These are phyloP conservation scores for Colletotrichum aenigma DNA, from an alignment of 2,329 filamentous ascomycete species.

Conservation along the genomic window DNA sequence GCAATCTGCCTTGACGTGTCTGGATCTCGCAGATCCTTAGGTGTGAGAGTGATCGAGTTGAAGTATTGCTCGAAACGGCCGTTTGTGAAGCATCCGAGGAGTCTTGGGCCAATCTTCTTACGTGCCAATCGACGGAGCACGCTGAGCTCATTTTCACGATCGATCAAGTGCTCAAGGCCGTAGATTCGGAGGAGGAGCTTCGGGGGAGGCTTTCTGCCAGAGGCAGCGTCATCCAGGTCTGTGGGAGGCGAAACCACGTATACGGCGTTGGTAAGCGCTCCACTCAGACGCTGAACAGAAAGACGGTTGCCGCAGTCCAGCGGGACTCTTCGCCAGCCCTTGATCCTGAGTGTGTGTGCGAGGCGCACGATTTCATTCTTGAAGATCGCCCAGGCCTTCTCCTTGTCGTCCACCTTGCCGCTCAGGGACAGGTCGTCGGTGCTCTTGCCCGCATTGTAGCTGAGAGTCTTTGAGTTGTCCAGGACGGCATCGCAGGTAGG, in stretches of 20 bases:
- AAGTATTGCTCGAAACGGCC: conserved; percentile 96
- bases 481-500: conserved; percentile 83
- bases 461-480: conserved; percentile 89
- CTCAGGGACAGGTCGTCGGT: conserved; percentile 45
- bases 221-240: conserved; percentile 48
- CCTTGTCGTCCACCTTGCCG: conserved; percentile 62
- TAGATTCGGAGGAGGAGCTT: conserved; percentile 92
- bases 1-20: conserved; percentile 92
- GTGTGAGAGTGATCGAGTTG: conserved; percentile 80
- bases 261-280: conserved; percentile 93
- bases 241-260: conserved; percentile 89
- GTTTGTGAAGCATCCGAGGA: conserved; percentile 92
- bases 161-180: conserved; percentile 93
- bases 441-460: conserved; percentile 62
- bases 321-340: conserved; percentile 87
- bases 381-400: conserved; percentile 81
- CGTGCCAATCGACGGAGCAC: conserved; percentile 85
- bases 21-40: conserved; percentile 76
- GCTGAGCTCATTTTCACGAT: conserved; percentile 86
- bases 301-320: conserved; percentile 72
- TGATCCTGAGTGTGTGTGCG: conserved; percentile 85
- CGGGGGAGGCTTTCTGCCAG: conserved; percentile 50
- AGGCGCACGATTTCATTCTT: conserved; percentile 92
- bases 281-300: conserved; percentile 78
- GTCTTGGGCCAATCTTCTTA: conserved; percentile 90